phyloP scores from a whole-genome alignment of 2,329 filamentous ascomycete species.

The Periglandula ipomoeae region DNA sequence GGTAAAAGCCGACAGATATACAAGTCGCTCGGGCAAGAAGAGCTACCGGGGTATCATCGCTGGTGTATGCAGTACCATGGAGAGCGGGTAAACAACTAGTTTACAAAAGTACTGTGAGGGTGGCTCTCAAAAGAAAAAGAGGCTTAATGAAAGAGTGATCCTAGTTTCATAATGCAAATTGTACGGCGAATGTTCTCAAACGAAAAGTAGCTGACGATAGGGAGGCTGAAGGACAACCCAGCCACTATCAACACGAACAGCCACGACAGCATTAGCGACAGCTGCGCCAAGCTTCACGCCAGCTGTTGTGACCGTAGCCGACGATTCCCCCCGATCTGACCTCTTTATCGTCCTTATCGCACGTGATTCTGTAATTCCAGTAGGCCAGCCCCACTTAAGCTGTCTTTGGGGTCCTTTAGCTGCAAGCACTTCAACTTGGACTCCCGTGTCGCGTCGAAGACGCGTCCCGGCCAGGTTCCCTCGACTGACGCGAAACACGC shows the following conservation, averaged over 20 bases:
- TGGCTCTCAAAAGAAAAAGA: no score
- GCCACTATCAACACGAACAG: constrained; percentile 5
- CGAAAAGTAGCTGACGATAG: background rate
- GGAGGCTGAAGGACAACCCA: background rate
- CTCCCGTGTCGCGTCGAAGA: background rate
- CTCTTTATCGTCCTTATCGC: background rate
- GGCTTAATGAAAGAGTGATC: background rate
- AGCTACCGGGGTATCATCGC: constrained; percentile 43
- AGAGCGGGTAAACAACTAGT: background rate
- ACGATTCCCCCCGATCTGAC: constrained; percentile 8
- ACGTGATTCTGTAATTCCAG: constrained; percentile 17
- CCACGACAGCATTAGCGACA: constrained; percentile 9
- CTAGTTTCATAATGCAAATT: constrained; percentile 1
- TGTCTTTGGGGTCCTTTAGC: constrained; percentile 3
- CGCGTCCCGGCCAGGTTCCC: background rate
- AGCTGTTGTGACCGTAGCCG: constrained; percentile 6
- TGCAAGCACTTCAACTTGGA: constrained; percentile 15
- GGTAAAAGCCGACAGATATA: constrained; percentile 22
- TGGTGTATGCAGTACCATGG: constrained; percentile 11
- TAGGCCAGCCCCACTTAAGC: background rate
- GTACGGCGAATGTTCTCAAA: background rate
- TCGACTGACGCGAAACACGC: constrained; percentile 11
- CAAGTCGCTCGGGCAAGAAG: constrained; percentile 21
- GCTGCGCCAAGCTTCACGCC: constrained; percentile 7
- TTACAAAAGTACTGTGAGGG: no score